Conservation (phyloP, 257 asterid species). For the Solanum dulcamara region DNA sequence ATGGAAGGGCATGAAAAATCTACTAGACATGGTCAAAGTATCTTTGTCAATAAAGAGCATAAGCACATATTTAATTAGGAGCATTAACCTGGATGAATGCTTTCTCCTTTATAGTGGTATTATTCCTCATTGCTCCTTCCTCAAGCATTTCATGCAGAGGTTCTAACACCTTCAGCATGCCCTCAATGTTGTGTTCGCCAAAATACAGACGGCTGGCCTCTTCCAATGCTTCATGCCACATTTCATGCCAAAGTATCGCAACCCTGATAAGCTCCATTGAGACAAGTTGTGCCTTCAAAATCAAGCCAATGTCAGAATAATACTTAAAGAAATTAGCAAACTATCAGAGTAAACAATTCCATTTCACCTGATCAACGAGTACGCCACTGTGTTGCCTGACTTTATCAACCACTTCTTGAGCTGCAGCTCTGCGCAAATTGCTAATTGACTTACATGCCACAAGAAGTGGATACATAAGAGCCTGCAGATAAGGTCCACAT, state of each 20-base stretch:
- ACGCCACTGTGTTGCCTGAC: slow-evolving; percentile 97
- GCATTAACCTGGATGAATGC: slow-evolving; percentile 80
- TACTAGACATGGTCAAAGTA: not conserved
- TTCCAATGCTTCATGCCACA: slow-evolving; percentile 98
- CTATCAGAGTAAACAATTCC: slow-evolving; percentile 2
- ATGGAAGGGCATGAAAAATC: not conserved
- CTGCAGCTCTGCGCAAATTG: slow-evolving; percentile 85
- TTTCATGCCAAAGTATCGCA: slow-evolving; percentile 99
- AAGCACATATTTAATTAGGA: not conserved
- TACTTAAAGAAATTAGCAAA: not conserved
- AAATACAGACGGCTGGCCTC: slow-evolving; percentile 98
- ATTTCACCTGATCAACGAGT: slow-evolving; percentile 82
- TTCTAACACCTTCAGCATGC: slow-evolving; percentile 87
- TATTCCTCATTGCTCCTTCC: slow-evolving; percentile 77
- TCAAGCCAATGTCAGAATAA: slow-evolving; percentile 2
- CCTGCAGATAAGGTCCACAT: slow-evolving; percentile 37
- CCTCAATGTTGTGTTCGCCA: slow-evolving; percentile 97
- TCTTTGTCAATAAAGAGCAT: not conserved
- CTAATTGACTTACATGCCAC: slow-evolving; percentile 99
- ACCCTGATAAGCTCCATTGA: slow-evolving; percentile 95
- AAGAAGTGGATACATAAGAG: slow-evolving; percentile 99
- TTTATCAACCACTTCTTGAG: slow-evolving; percentile 95
- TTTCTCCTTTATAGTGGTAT: slow-evolving; percentile 79
- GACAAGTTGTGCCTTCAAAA: slow-evolving; percentile 88
- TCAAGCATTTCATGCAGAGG: slow-evolving; percentile 94